Percentiles rank a stretch among this genome's conserved stretches.
These are phyloP conservation scores for Fusarium equiseti DNA, from an alignment of 2,329 filamentous ascomycete species.

Conservation along the genomic window DNA sequence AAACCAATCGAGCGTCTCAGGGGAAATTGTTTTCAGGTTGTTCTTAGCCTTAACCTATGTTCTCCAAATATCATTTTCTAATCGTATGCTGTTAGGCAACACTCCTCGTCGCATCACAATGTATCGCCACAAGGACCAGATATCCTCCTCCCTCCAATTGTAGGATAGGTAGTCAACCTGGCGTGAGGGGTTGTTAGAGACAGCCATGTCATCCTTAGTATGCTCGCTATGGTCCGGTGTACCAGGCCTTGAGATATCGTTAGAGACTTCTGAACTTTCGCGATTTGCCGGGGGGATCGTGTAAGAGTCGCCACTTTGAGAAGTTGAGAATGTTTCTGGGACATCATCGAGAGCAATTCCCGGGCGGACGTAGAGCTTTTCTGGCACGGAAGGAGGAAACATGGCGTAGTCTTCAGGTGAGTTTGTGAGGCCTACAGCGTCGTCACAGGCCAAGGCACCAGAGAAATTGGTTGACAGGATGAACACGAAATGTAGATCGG, in stretches of 20 bases:
- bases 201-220: constrained; percentile 81
- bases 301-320: constrained; percentile 63
- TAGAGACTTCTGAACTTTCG: too few relatives aligned
- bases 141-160: constrained; percentile 93
- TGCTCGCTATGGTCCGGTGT: too few relatives aligned
- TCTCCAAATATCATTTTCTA: constrained; percentile 97
- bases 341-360: constrained; percentile 37
- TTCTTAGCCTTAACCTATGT: constrained; percentile 95
- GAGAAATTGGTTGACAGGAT: constrained; percentile 74
- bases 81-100: constrained; percentile 83
- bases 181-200: constrained; percentile 79
- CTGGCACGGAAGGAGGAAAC: constrained; percentile 60
- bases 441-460: constrained; percentile 68
- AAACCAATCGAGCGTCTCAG: constrained; percentile 93
- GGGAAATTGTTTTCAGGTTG: constrained; percentile 85
- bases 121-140: constrained; percentile 97
- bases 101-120: constrained; percentile 84
- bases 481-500: constrained; percentile 67
- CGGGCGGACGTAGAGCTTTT: constrained; percentile 57
- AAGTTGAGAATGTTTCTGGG: constrained; percentile 64
- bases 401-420: constrained; percentile 61
- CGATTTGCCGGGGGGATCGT: constrained; percentile 65
- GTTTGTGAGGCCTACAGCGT: constrained; percentile 60
- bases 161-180: constrained; percentile 97
- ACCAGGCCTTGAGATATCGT: too few relatives aligned